A percentile compares a stretch with the other conserved stretches of the same genome.
Evolutionary conservation across 306 rosid species (phyloP).

Genomic region (Begonia masoniana): DNA sequence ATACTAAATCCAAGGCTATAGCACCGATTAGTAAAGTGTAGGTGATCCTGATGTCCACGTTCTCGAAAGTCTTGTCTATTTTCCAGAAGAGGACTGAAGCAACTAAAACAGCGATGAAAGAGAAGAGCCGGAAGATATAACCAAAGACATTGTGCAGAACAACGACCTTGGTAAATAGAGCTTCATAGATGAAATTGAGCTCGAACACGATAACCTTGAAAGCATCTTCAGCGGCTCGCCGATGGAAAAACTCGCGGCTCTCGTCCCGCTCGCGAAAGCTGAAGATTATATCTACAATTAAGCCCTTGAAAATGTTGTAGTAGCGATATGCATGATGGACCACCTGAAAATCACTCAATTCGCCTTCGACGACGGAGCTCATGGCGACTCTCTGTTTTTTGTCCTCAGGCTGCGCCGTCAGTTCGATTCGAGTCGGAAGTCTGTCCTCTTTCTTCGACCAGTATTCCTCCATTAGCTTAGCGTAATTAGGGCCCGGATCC

Average conservation of each 20-base stretch:
- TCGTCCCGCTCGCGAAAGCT: slow-evolving; percentile 16
- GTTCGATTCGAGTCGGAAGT: slow-evolving; percentile 17
- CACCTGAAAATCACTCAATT: neutral
- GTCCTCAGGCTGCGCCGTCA: slow-evolving; percentile 10
- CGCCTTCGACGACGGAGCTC: neutral
- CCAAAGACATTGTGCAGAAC: slow-evolving; percentile 4
- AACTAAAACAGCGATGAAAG: slow-evolving; percentile 3
- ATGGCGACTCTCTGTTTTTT: slow-evolving; percentile 1
- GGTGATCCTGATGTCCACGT: slow-evolving; percentile 21
- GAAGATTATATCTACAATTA: slow-evolving; percentile 30
- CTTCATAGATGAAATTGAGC: slow-evolving; percentile 34
- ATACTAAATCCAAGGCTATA: slow-evolving; percentile 19
- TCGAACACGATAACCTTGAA: slow-evolving; percentile 21
- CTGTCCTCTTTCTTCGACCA: slow-evolving; percentile 6
- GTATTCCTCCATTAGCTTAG: slow-evolving; percentile 28
- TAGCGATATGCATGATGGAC: slow-evolving; percentile 16
- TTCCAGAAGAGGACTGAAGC: slow-evolving; percentile 14
- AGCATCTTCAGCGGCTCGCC: neutral
- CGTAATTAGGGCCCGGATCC: slow-evolving; percentile 31
- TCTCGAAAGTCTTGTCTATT: slow-evolving; percentile 9
- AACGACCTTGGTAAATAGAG: slow-evolving; percentile 28
- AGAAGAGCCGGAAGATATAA: slow-evolving; percentile 5
- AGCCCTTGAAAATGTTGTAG: slow-evolving; percentile 22
- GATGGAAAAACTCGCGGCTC: slow-evolving; percentile 16
- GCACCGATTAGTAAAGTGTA: slow-evolving; percentile 33